Base-by-base conservation (phyloP, 129 eudicot genomes). In the Flaveria bidentis region DNA sequence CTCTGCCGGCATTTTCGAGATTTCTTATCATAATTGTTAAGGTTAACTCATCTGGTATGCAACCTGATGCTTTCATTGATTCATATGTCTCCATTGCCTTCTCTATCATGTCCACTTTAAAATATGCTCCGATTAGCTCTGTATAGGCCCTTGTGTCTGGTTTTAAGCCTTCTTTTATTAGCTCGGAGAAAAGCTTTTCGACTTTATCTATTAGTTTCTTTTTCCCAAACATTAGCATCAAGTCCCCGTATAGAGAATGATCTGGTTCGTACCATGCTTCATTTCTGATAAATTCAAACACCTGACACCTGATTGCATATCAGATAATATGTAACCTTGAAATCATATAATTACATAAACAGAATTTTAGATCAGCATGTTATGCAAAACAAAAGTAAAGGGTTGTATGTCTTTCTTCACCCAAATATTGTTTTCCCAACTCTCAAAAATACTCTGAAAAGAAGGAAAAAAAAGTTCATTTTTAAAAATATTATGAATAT, bases 51-150 rank as follows among this genome's bases (percentile, higher is more conserved):
- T 88, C 96, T 30, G 97, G 97, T 14, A 58, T 65, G 69, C 85
- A 82, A 55, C 92, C 97, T 8, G 92, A 91, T 67, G 87, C 72
- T 73, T 91, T 91, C 97, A 91, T 86, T 61, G 17, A 71, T 17
- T 88, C 86, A 73, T 91, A 91, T 9, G 85, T 82, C 73, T 88
- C 96, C 88, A 88, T 87, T 57, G 90, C 97, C 79, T 88, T 91
- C 2, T 83, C 82, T 58, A 85, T 82, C 95, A 80, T 83, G 39
- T 83, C 85, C 44, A 82, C 92, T 58, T 80, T 72, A 44, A 91
- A 79, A 80, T 91, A 91, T 52, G 96, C 96, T 67, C 97, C 96
- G 58, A 88, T 91, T 74, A 91, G 78, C 81, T 91, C 92, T 10
- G 95, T 85, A 67, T 87, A 88, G 39, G 92, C 82, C 41, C 97